phyloP scores from a whole-genome alignment of 177 flowering plant species.

The Vitis hybrid region DNA sequence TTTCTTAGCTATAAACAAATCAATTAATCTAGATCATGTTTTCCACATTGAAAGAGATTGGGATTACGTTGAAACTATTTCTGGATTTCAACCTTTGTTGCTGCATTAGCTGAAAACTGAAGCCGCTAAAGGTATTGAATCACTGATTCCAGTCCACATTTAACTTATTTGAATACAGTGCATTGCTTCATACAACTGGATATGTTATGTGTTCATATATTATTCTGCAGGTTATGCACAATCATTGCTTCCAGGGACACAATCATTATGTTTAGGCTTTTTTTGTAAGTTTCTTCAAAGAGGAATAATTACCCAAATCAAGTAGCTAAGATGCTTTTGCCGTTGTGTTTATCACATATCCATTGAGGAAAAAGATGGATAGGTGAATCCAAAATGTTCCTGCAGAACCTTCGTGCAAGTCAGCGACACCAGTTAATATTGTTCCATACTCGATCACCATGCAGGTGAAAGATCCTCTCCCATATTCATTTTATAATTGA shows the following conservation, averaged over 20 bases:
- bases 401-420: constrained; percentile 10
- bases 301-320: constrained; percentile 10
- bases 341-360: not conserved
- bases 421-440: constrained; percentile 22
- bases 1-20: not conserved
- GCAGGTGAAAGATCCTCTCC: constrained; percentile 1
- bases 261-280: constrained; percentile 10
- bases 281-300: constrained; percentile 12
- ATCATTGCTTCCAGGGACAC: not conserved
- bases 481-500: constrained; percentile 7
- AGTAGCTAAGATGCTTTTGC: constrained; percentile 8
- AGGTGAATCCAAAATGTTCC: not conserved
- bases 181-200: not conserved
- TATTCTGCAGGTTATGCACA: not conserved
- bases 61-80: not conserved
- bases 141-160: not conserved
- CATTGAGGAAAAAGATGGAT: not conserved
- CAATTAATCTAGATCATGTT: not conserved
- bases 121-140: not conserved
- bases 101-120: not conserved
- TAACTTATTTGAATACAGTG: not conserved
- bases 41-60: not conserved
- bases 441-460: constrained; percentile 18
- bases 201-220: not conserved
- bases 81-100: too few species aligned